Evolutionary conservation across 306 rosid species (phyloP), one percentile per base, ranked within the genome.

Genomic region (Cotoneaster glaucophyllus): DNA sequence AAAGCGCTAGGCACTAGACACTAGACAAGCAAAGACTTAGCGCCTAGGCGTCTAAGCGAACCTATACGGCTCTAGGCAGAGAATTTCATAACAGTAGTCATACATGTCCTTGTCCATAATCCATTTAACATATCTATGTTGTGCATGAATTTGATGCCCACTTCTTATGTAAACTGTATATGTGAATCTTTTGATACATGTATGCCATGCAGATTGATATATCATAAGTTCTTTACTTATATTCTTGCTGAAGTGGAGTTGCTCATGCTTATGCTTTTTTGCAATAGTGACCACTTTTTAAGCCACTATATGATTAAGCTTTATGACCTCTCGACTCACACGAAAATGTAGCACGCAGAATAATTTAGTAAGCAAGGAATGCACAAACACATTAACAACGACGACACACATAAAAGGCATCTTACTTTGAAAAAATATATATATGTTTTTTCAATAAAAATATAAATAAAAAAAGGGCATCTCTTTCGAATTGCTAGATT

Each of bases 181-280:
- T 17, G 17, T 15, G 54, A 48, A 15, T 48, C 54, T 48, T 48
- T 48, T 15, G 7, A 15, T 48, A 48, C 54, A 4, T 48, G 2
- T 15, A 48, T 48, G 8, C 54, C 63, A 22, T 24, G 28, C 63
- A 15, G 41, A 34, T 61, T 45, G 58, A 80, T 80, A 43, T 37
- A 28, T 18, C 28, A 11, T 26, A 1, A 13, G 48, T 71, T n/a
- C 39, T 75, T 58, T 15, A 4, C 14, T 17, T 64, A 7, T 25
- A 48, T 62, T 56, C 6, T 11, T 22, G 26, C 1, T 22, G 7
- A 58, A 24, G 54, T 48, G 13, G 75, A 71, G 41, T 70, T 21
- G 64, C 69, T 69, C 24, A 9, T 75, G 12, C 68, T 52, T 65
- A 76, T 72, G 41, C 73, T 67, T 77, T 45, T 58, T 19, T 48